These are phyloP conservation scores for Phaeomoniella chlamydospora DNA, from an alignment of 2,329 filamentous ascomycete species.

Conservation along the genomic window DNA sequence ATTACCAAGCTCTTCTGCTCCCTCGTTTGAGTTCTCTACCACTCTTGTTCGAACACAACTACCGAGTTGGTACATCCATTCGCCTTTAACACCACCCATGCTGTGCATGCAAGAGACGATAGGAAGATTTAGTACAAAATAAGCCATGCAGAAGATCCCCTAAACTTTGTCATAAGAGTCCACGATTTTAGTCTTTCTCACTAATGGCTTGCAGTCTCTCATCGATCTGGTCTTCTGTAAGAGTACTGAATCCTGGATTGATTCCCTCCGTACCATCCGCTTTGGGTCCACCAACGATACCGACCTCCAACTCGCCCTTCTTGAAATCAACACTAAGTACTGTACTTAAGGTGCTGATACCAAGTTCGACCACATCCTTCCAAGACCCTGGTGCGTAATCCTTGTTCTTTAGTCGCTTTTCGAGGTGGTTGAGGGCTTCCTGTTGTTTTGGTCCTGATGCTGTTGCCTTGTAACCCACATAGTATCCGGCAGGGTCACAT, in stretches of 20 bases:
- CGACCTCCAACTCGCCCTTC: conserved; percentile 96
- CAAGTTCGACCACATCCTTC: conserved; percentile 96
- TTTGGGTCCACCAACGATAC: conserved; percentile 81
- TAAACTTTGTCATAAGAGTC: no score
- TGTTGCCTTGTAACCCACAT: conserved; percentile 95
- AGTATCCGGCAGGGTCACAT: conserved; percentile 96
- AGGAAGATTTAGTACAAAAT: no score
- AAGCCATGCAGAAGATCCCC: no score
- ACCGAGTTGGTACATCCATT: background rate
- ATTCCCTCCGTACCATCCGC: conserved; percentile 72
- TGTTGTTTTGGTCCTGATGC: conserved; percentile 96
- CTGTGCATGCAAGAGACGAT: background rate
- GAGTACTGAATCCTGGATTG: conserved; percentile 63
- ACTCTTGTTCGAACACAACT: background rate
- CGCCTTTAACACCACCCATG: background rate
- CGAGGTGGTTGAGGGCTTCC: conserved; percentile 92
- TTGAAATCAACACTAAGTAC: conserved; percentile 99
- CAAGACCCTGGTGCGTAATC: conserved; percentile 80
- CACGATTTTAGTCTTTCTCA: conserved; percentile 95
- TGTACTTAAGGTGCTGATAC: conserved; percentile 86
- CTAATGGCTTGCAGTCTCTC: conserved; percentile 95
- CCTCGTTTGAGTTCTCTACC: no score
- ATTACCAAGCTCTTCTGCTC: no score
- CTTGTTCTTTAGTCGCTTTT: conserved; percentile 99
- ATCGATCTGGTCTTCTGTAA: conserved; percentile 97